Base-by-base conservation (phyloP, 768 basidiomycete genomes). In the Tulasnella sp. region DNA sequence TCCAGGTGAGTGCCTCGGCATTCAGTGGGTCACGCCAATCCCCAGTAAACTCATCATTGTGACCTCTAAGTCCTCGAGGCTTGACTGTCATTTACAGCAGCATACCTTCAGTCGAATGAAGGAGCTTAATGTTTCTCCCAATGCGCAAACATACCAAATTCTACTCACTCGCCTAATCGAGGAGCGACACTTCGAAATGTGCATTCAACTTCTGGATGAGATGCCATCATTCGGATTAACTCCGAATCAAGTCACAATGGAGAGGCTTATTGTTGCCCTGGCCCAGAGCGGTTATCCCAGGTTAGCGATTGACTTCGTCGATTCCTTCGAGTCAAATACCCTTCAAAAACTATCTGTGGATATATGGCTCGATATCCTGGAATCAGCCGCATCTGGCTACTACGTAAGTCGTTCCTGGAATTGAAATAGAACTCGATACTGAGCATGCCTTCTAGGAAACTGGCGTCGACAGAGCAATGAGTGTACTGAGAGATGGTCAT, bases 231-330 rank as follows among this genome's bases (percentile, higher is more conserved):
- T 66, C 10, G 72, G 72, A 1, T 58, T 87, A 1, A 62, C 70
- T 1, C 77, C 79, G 0, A 69, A 70, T 16, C 61, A 78, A 10
- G 60, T 63, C 7, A 70, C 75, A 3, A 71, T 72, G 0, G 72
- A 78, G 54, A 65, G 62, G 8, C 63, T 85, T 37, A 70, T 88
- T 43, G 59, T 61, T 7, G 60, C 77, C 24, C 77, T 78, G 3
- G 74, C 81, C 4, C 60, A 70, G 0, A 63, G 68, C 42, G 75
- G 76, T 19, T 67, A 72, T 51, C 72, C 84, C 0, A 72, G 77
- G 44, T 70, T 91, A 22, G 86, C 86, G 2, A 63, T 87, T 41
- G 86, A 89, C 47, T 60, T 91, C 12, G 78, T 79, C 0, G 63
- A 68, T 3, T 66, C 72, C 54, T 84, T 75, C 46, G 86, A 90